Evolutionary conservation across 257 asterid species (phyloP).

Genomic region (Oldenlandia corymbosa): DNA sequence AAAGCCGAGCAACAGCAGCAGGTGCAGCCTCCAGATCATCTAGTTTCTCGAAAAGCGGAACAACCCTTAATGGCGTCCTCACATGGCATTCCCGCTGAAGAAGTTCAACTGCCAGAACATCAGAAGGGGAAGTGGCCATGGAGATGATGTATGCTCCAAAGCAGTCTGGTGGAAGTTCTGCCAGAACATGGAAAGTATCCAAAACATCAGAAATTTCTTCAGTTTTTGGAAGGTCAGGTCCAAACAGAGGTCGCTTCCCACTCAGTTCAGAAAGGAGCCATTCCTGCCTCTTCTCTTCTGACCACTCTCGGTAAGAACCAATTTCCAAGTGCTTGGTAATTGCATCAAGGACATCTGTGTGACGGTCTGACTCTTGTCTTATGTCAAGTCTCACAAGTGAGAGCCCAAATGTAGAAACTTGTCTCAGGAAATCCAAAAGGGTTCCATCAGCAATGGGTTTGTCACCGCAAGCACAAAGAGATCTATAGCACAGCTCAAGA

Average conservation of each 20-base stretch:
- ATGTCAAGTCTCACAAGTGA: slow-evolving; percentile 48
- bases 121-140: slow-evolving; percentile 49
- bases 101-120: slow-evolving; percentile 52
- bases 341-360: slow-evolving; percentile 48
- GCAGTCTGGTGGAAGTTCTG: slow-evolving; percentile 46
- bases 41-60: slow-evolving; percentile 50
- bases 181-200: slow-evolving; percentile 44
- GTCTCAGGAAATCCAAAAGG: slow-evolving; percentile 46
- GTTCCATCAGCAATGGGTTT: slow-evolving; percentile 45
- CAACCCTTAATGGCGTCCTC: slow-evolving; percentile 38
- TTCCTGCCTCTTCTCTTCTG: slow-evolving; percentile 43
- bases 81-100: slow-evolving; percentile 48
- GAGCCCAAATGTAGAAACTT: slow-evolving; percentile 51
- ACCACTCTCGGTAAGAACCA: slow-evolving; percentile 46
- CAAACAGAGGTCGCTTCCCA: slow-evolving; percentile 48
- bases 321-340: slow-evolving; percentile 40
- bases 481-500: slow-evolving; percentile 45
- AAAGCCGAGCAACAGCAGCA: slow-evolving; percentile 49
- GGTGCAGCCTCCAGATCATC: slow-evolving; percentile 47
- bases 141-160: slow-evolving; percentile 48
- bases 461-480: slow-evolving; percentile 51
- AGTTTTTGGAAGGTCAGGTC: slow-evolving; percentile 43
- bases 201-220: slow-evolving; percentile 46
- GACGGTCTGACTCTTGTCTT: slow-evolving; percentile 49
- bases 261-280: slow-evolving; percentile 50